Conservation (phyloP, 2,329 filamentous ascomycete genomes). For the Penicillium sp. region DNA sequence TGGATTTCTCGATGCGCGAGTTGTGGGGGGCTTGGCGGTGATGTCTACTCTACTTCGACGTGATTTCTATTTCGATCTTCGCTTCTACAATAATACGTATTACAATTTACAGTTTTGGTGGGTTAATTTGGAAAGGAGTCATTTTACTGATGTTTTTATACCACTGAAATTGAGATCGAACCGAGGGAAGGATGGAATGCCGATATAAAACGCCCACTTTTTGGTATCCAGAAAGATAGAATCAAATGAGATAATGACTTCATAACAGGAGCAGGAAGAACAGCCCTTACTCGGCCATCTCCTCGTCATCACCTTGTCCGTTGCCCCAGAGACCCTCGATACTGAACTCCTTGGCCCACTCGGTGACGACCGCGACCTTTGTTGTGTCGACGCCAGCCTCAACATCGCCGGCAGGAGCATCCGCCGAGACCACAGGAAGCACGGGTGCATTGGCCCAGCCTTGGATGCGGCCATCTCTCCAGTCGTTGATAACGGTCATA, state of each 20-base stretch:
- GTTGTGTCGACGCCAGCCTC: slow-evolving; percentile 57
- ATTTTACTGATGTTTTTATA: slow-evolving; percentile 2
- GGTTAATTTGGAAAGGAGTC: not conserved
- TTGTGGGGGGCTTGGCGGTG: slow-evolving; percentile 6
- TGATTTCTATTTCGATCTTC: not conserved
- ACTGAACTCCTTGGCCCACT: slow-evolving; percentile 93
- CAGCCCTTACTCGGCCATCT: slow-evolving; percentile 33
- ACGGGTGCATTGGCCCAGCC: slow-evolving; percentile 77
- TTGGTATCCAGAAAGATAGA: slow-evolving; percentile 27
- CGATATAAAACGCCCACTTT: slow-evolving; percentile 24
- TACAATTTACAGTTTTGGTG: not conserved
- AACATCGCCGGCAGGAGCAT: slow-evolving; percentile 25
- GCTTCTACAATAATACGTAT: not conserved
- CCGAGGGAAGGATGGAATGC: slow-evolving; percentile 16
- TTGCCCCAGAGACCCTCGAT: slow-evolving; percentile 86
- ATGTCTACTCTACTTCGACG: slow-evolving; percentile 3
- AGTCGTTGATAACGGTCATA: slow-evolving; percentile 90
- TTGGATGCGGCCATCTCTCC: slow-evolving; percentile 89
- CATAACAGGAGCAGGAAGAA: slow-evolving; percentile 16
- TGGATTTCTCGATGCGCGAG: slow-evolving; percentile 7
- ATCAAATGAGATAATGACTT: slow-evolving; percentile 21
- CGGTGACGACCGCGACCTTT: slow-evolving; percentile 80
- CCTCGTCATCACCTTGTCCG: slow-evolving; percentile 37
- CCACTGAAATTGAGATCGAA: slow-evolving; percentile 12
- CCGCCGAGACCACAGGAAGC: slow-evolving; percentile 44